These are phyloP conservation scores for Umbelopsis vinacea DNA, from an alignment of 192 early-diverging fungal genomes.

Conservation along the genomic window DNA sequence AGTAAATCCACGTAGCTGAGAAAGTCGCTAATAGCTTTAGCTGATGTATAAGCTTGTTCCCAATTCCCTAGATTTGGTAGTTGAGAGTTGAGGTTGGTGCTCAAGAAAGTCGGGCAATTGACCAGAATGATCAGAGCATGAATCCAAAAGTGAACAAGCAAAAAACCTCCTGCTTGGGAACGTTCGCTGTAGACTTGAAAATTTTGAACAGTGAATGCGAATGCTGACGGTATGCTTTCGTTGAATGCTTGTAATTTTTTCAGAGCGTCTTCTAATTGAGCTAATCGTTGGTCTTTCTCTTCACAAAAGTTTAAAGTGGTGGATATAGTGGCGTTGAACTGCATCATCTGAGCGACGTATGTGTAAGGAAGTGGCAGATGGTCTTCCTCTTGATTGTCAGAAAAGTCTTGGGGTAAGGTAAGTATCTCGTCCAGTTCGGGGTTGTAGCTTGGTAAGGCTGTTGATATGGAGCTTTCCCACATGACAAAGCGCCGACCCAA, in stretches of 20 bases:
- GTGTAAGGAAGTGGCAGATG: not conserved
- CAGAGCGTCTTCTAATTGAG: not conserved
- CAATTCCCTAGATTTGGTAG: slow-evolving; percentile 11
- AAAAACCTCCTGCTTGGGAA: slow-evolving; percentile 7
- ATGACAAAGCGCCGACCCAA: slow-evolving; percentile 12
- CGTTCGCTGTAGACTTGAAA: slow-evolving; percentile 7
- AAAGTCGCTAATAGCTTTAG: slow-evolving; percentile 10
- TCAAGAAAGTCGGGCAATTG: slow-evolving; percentile 14
- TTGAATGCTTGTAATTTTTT: not conserved
- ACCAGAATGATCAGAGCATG: slow-evolving; percentile 18
- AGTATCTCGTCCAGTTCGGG: not conserved
- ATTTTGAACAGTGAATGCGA: slow-evolving; percentile 8
- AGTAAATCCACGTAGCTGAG: slow-evolving; percentile 15
- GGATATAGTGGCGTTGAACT: not conserved
- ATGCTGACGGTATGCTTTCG: not conserved
- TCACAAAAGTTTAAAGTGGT: slow-evolving; percentile 10
- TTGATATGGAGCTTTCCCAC: slow-evolving; percentile 1
- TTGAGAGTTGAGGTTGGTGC: slow-evolving; percentile 1
- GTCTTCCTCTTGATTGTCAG: not conserved
- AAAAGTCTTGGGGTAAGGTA: not conserved
- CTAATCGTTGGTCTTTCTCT: not conserved
- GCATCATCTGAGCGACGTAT: slow-evolving; percentile 14
- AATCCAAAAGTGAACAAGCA: slow-evolving; percentile 2
- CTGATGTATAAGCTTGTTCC: slow-evolving; percentile 4
- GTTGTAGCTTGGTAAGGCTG: slow-evolving; percentile 16